phyloP scores from a whole-genome alignment of 1,284 basidiomycete species.

The Vanrija humicola region DNA sequence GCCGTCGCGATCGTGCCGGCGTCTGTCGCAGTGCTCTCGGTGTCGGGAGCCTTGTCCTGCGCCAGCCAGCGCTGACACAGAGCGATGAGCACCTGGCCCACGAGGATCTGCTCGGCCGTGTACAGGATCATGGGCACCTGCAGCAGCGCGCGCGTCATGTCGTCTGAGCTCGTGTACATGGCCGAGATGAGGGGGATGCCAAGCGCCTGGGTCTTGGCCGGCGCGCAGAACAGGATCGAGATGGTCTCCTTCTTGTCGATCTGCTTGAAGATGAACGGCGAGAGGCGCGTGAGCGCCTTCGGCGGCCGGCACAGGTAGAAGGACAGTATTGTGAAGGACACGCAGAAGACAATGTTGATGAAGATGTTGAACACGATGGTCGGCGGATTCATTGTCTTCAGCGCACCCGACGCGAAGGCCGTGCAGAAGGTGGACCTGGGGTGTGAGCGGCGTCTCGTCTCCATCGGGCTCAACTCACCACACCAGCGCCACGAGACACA shows the following conservation, averaged over 20 bases:
- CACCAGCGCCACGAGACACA: constrained; percentile 37
- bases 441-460: background rate
- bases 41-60: constrained; percentile 1
- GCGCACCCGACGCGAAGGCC: constrained; percentile 37
- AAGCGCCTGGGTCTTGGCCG: constrained; percentile 23
- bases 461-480: constrained; percentile 19
- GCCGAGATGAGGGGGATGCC: constrained; percentile 22
- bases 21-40: background rate
- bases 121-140: constrained; percentile 21
- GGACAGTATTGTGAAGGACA: constrained; percentile 27
- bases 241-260: constrained; percentile 20
- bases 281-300: background rate
- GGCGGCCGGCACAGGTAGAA: constrained; percentile 30
- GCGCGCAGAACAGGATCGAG: constrained; percentile 23
- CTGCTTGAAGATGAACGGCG: constrained; percentile 12
- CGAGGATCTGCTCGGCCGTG: constrained; percentile 19
- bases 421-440: constrained; percentile 33
- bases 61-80: constrained; percentile 15
- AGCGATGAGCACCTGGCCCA: constrained; percentile 14
- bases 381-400: constrained; percentile 26
- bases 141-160: background rate
- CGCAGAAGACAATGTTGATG: constrained; percentile 24
- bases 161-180: constrained; percentile 10
- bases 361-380: constrained; percentile 37
- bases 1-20: too few relatives aligned